Evolutionary conservation across 2,329 filamentous ascomycete genomes (phyloP).

Genomic region (Albifimbria verrucaria): DNA sequence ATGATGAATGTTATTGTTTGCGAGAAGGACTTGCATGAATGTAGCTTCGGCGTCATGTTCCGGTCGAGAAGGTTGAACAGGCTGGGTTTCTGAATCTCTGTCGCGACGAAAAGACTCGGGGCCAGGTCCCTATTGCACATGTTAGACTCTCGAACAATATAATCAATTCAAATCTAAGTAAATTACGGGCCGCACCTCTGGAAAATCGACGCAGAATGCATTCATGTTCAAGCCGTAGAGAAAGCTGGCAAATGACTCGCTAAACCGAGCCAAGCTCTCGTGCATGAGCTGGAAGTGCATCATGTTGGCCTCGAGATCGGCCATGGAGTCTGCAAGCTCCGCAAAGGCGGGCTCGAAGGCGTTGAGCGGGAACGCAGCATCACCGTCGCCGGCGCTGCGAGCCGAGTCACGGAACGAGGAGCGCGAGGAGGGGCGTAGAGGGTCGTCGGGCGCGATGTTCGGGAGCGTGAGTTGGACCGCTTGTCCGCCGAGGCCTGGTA

Average conservation of each 20-base stretch:
- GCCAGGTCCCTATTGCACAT: slow-evolving; percentile 75
- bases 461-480: slow-evolving; percentile 58
- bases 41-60: slow-evolving; percentile 68
- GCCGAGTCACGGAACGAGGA: slow-evolving; percentile 81
- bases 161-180: slow-evolving; percentile 4
- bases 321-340: slow-evolving; percentile 89
- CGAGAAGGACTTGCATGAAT: slow-evolving; percentile 63
- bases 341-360: slow-evolving; percentile 86
- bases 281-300: slow-evolving; percentile 97
- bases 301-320: slow-evolving; percentile 94
- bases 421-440: slow-evolving; percentile 83
- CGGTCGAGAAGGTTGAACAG: slow-evolving; percentile 15
- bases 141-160: too few species aligned
- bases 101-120: slow-evolving; percentile 75
- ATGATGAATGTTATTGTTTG: too few species aligned
- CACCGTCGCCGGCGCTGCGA: slow-evolving; percentile 47
- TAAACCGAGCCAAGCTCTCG: slow-evolving; percentile 88
- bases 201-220: slow-evolving; percentile 96
- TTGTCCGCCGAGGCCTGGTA: slow-evolving; percentile 23
- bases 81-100: slow-evolving; percentile 43
- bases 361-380: slow-evolving; percentile 68
- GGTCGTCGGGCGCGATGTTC: slow-evolving; percentile 78
- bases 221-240: slow-evolving; percentile 98
- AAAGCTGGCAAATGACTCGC: slow-evolving; percentile 93
- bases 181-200: slow-evolving; percentile 61